Conservation (phyloP, 108 stramenopile genomes). For the Nitzschia palea region DNA sequence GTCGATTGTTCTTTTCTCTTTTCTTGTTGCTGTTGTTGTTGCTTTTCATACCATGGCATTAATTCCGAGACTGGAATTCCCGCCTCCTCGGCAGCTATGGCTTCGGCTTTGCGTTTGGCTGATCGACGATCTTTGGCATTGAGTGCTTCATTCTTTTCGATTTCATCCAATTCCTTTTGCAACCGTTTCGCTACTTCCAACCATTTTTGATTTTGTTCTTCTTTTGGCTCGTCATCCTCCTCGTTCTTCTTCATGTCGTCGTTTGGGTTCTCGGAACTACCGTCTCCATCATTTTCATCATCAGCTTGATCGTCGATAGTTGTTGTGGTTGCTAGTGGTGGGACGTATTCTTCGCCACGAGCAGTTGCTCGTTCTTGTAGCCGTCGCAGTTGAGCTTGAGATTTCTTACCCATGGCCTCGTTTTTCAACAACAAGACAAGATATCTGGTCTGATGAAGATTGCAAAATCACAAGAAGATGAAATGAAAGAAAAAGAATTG, state of each 20-base stretch:
- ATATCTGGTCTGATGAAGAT: not conserved
- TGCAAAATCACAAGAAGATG: not conserved
- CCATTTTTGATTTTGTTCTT: conserved; percentile 8
- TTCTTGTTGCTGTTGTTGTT: conserved; percentile 3
- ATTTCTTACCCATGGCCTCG: conserved; percentile 64
- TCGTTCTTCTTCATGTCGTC: not conserved
- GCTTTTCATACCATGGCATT: conserved; percentile 34
- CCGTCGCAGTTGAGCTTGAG: conserved; percentile 78
- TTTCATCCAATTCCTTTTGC: conserved; percentile 34
- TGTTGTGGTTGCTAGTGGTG: conserved; percentile 1
- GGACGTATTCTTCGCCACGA: conserved; percentile 65
- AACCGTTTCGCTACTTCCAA: conserved; percentile 30
- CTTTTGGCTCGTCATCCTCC: conserved; percentile 18
- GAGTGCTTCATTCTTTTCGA: conserved; percentile 43
- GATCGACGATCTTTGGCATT: conserved; percentile 75
- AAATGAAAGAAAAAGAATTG: not conserved
- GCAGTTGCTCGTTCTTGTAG: conserved; percentile 65
- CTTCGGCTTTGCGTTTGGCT: conserved; percentile 74
- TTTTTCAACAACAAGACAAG: too few relatives aligned
- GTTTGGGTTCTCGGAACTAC: not conserved
- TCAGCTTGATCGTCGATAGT: conserved; percentile 10
- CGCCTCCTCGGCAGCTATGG: conserved; percentile 62
- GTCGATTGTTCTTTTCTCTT: not conserved
- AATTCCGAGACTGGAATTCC: conserved; percentile 39
- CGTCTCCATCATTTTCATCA: conserved; percentile 25